Evolutionary conservation across 345 rosid species (phyloP), one percentile per base, ranked within the genome.

Genomic region (Carallia pectinifolia): DNA sequence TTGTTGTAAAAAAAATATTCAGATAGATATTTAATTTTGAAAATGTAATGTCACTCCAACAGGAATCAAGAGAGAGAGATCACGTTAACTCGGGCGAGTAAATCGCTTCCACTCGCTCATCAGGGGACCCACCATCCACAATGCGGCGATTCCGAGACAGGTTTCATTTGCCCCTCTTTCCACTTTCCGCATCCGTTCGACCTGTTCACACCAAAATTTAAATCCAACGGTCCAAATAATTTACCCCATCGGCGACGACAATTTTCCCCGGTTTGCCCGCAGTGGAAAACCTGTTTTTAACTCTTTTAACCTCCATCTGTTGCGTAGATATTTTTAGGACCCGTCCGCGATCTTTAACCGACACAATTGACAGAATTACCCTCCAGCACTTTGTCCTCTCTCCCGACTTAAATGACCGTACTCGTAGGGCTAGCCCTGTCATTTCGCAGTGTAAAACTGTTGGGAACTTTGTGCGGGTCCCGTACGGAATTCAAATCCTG

Each of bases 201-300:
- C 52, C 71, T 74, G 60, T 16, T 29, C 31, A 7, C 23, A 15
- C 3, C 13, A 0, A 6, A 33, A 6, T 55, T 29, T 8, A 59
- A 47, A 76, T 79, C 76, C 58, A 68, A 76, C 63, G 72, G 75
- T 66, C 64, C 60, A 50, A 39, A 64, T 73, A 64, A 38, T 18
- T 33, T 62, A 58, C 18, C 48, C 67, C 16, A 47, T 80, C 18
- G 62, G 80, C 82, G 79, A 66, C 76, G 74, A 55, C 72, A 74
- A 78, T 80, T 81, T 71, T 67, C 71, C 61, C n/a, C 78, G 39
- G 55, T 48, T 17, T 8, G 2, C 16, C 23, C 19, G 5, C 50
- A 13, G 16, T 12, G 50, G 12, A 44, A 12, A 15, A 44, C 50
- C 50, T 2, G 50, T 44, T 44, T 23, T 44, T 4, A 12, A 44